Conservation (phyloP, 2,329 filamentous ascomycete genomes). For the Neopestalotiopsis sp. region DNA sequence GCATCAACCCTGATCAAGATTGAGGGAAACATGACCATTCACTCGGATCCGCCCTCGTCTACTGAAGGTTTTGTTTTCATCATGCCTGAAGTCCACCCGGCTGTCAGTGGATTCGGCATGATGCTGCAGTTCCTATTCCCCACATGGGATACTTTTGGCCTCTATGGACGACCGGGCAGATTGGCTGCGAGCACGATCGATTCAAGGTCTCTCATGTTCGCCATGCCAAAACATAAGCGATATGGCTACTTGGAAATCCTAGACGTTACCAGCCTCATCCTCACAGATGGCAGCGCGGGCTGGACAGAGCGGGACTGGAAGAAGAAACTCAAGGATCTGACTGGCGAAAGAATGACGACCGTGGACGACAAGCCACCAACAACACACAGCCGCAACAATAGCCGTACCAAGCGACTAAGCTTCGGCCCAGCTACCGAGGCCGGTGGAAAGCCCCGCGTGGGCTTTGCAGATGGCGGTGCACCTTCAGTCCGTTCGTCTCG, state of each 20-base stretch:
- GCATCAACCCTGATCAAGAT: conserved; percentile 94
- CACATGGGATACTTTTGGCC: conserved; percentile 87
- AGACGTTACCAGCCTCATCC: conserved; percentile 82
- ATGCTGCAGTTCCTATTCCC: conserved; percentile 92
- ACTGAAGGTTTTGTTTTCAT: conserved; percentile 96
- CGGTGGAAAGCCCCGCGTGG: conserved; percentile 53
- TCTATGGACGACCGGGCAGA: conserved; percentile 88
- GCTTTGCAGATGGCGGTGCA: conserved; percentile 60
- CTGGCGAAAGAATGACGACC: conserved; percentile 76
- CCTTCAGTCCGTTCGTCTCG: conserved; percentile 56
- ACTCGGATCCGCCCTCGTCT: conserved; percentile 76
- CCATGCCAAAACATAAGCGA: conserved; percentile 86
- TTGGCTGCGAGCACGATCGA: conserved; percentile 89
- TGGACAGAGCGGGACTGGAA: conserved; percentile 94
- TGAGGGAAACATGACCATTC: conserved; percentile 88
- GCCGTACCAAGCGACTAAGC: conserved; percentile 63
- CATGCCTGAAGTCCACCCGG: conserved; percentile 94
- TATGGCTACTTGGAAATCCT: conserved; percentile 91
- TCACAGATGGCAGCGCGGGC: conserved; percentile 73
- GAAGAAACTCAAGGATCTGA: conserved; percentile 85
- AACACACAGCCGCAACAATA: conserved; percentile 57
- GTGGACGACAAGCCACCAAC: conserved; percentile 57
- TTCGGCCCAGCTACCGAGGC: conserved; percentile 45
- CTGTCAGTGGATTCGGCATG: conserved; percentile 93
- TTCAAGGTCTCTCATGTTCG: conserved; percentile 93